A percentile compares a stretch with the other conserved stretches of the same genome.
These are phyloP conservation scores for Craterostigma plantagineum DNA, from an alignment of 257 asterid genomes.

Conservation along the genomic window DNA sequence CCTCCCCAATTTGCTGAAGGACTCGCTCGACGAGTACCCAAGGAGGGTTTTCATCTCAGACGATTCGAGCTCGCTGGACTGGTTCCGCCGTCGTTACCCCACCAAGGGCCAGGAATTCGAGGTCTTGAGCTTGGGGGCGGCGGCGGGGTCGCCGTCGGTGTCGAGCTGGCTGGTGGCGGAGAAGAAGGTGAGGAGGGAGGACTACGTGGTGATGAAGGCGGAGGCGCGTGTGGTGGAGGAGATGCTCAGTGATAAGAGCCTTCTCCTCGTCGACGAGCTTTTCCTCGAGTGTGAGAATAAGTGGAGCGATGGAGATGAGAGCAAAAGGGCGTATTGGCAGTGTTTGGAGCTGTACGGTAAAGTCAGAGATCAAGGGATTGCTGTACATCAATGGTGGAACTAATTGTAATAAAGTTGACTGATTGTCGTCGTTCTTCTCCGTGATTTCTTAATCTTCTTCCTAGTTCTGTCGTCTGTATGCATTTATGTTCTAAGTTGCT, in stretches of 20 bases:
- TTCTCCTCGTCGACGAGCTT: constrained; percentile 53
- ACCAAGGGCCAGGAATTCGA: constrained; percentile 45
- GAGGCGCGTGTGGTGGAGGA: constrained; percentile 68
- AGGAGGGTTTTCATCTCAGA: constrained; percentile 52
- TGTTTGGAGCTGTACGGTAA: constrained; percentile 64
- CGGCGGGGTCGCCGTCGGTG: constrained; percentile 12
- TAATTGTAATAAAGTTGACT: too few species aligned
- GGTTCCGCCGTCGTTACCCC: constrained; percentile 61
- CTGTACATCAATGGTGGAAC: constrained; percentile 37
- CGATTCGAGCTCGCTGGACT: constrained; percentile 26
- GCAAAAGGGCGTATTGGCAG: constrained; percentile 68
- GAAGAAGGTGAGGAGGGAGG: constrained; percentile 36
- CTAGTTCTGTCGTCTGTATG: too few species aligned
- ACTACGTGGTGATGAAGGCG: constrained; percentile 75
- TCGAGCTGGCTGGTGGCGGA: constrained; percentile 26
- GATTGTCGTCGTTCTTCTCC: too few species aligned
- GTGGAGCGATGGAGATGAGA: constrained; percentile 21
- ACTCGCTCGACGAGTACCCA: constrained; percentile 34
- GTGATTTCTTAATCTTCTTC: too few species aligned
- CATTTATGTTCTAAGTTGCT: too few species aligned
- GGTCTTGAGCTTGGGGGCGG: constrained; percentile 10
- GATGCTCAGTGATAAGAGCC: constrained; percentile 31
- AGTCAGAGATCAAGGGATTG: constrained; percentile 10
- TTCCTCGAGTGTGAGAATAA: constrained; percentile 65
- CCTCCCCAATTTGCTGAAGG: constrained; percentile 59